Evolutionary conservation across 2,329 filamentous ascomycete genomes (phyloP), one percentile per base, ranked within the genome.

Genomic region (Claviceps paspali): DNA sequence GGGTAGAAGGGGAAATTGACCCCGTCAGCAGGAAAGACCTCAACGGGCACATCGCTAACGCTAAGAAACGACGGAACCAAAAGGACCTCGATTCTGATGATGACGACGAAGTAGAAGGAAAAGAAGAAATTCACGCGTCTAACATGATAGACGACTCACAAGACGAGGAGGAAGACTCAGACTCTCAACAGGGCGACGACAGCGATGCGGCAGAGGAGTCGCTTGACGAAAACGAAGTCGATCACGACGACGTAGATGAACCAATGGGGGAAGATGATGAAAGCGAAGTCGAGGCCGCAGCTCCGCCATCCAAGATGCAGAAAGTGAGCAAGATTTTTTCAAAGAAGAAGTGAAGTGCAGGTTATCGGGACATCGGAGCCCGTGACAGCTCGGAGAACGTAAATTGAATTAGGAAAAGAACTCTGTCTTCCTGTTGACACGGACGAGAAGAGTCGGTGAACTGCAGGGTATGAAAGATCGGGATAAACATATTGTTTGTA

Each of bases 1-100:
- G 91, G 53, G 82, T 95, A 2, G 87, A 95, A 55, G 86, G 83
- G 1, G 72, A 86, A 49, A 76, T 80, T 22, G 70, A 77, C 23
- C 65, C 70, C 15, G 65, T 61, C 36, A 45, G 53, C 41, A 38
- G 53, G 47, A 44, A 55, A 45, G 45, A 57, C 43, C 47, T 53
- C 54, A 54, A 58, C 33, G 56, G 57, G 12, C 22, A 33, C 14
- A 10, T 12, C 29, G 28, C 60, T 51, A 46, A 47, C 29, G 46
- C 52, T 45, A 55, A 50, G 43, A 54, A 50, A 45, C 60, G 57
- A 39, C 61, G 63, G 11, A 56, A 56, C 11, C 57, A 57, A 11
- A 68, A 70, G 14, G 28, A 29, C 15, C n/a, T n/a, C n/a, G n/a
- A n/a, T n/a, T n/a, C n/a, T n/a, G 30, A 33, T 12, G 11, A 22